Percentiles rank a stretch among this genome's conserved stretches.
Conservation (phyloP, 192 early-diverging fungal genomes). For the Paraglomus occultum region DNA sequence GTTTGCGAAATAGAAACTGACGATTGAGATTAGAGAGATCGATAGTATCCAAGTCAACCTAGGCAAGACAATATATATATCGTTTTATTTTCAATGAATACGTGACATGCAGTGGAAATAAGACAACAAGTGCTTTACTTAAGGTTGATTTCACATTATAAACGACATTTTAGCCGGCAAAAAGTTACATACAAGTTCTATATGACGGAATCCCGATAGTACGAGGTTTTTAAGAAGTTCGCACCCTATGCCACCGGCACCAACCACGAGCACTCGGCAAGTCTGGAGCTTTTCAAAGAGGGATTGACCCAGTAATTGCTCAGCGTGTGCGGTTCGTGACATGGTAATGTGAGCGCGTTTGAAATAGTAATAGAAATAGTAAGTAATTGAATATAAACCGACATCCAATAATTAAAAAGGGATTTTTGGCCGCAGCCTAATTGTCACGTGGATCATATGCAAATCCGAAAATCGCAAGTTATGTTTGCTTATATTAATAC, state of each 20-base stretch:
- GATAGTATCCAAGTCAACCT: constrained; percentile 98
- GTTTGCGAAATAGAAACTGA: constrained; percentile 97
- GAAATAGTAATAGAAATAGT: too few species aligned
- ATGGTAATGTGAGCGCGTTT: constrained; percentile 3
- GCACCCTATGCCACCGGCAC: constrained; percentile 97
- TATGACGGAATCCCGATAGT: constrained; percentile 78
- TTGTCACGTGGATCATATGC: too few species aligned
- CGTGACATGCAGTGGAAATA: neutral
- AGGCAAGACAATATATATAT: constrained; percentile 3
- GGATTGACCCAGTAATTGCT: constrained; percentile 31
- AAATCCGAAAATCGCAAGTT: too few species aligned
- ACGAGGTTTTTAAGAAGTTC: constrained; percentile 96
- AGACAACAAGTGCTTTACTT: neutral
- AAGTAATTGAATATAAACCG: too few species aligned
- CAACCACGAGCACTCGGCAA: constrained; percentile 63
- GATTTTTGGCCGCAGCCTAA: too few species aligned
- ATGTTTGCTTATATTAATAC: too few species aligned
- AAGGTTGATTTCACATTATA: neutral
- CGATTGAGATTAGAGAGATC: constrained; percentile 98
- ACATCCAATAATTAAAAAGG: too few species aligned
- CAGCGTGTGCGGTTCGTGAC: constrained; percentile 32
- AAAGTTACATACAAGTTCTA: constrained; percentile 63
- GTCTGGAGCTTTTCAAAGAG: constrained; percentile 33
- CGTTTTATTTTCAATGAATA: constrained; percentile 2
- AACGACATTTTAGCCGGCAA: neutral